Percentiles rank a stretch among this genome's conserved stretches.
Conservation (phyloP, 345 rosid genomes). For the Eucalyptus virginea region DNA sequence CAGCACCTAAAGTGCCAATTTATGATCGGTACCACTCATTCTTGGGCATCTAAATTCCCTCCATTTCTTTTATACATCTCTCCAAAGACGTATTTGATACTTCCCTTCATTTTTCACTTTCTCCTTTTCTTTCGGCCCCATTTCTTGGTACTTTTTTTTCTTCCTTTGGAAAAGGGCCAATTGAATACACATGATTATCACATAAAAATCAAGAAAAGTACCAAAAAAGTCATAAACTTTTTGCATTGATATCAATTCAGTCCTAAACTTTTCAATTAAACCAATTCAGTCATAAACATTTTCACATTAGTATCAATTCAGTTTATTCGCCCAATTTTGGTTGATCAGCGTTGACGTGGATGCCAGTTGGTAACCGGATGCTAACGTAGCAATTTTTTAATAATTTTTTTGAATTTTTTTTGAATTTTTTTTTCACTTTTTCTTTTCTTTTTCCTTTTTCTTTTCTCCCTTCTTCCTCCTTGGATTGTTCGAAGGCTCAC, state of each 20-base stretch:
- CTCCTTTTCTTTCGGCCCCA: not conserved
- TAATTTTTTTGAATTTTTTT: too few relatives aligned
- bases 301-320: too few relatives aligned
- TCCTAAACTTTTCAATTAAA: too few relatives aligned
- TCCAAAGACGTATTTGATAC: not conserved
- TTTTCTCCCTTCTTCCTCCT: too few relatives aligned
- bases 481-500: accelerated
- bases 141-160: not conserved
- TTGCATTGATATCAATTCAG: accelerated
- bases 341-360: accelerated
- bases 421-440: too few relatives aligned
- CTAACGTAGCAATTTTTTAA: accelerated
- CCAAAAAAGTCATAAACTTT: accelerated
- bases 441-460: too few relatives aligned
- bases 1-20: not conserved
- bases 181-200: not conserved
- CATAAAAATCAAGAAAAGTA: not conserved
- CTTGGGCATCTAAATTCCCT: not conserved
- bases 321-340: too few relatives aligned
- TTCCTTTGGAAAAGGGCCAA: not conserved
- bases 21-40: not conserved
- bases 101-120: not conserved
- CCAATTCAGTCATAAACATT: too few relatives aligned
- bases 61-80: not conserved
- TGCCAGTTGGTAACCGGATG: accelerated